Conservation (phyloP, 2,329 filamentous ascomycete species). For the Drechslerella coelobrocha region DNA sequence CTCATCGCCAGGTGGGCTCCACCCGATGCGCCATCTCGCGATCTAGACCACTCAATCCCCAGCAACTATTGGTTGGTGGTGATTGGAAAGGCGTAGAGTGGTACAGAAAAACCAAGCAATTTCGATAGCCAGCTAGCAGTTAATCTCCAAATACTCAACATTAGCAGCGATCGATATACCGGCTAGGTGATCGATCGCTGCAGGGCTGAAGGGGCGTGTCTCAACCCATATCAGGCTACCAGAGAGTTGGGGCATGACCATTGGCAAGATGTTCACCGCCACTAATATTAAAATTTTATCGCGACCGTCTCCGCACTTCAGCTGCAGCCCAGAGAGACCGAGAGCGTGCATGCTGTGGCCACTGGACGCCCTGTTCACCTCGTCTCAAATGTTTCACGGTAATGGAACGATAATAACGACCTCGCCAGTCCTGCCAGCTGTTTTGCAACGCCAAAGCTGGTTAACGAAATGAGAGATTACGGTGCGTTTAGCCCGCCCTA, state of each 20-base stretch:
- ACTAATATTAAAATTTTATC: not conserved
- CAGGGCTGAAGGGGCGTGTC: slow-evolving; percentile 4
- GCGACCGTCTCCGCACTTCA: slow-evolving; percentile 20
- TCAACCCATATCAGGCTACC: not conserved
- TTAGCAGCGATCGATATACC: not conserved
- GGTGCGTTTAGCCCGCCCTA: not conserved
- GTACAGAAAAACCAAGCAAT: not conserved
- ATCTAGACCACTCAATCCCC: not conserved
- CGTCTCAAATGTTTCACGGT: not conserved
- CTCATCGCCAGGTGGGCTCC: not conserved
- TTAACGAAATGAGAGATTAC: not conserved
- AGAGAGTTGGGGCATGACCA: not conserved
- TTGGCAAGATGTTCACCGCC: slow-evolving; percentile 4
- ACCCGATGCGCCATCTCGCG: not conserved
- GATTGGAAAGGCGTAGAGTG: not conserved
- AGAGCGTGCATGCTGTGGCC: slow-evolving; percentile 11
- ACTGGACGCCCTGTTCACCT: not conserved
- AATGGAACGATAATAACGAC: not conserved
- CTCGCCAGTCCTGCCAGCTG: not conserved
- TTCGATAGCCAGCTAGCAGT: not conserved
- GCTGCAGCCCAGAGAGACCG: slow-evolving; percentile 31
- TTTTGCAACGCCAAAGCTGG: slow-evolving; percentile 2
- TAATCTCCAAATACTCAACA: not conserved
- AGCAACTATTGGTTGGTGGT: not conserved
- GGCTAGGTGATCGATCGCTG: not conserved